phyloP scores from a whole-genome alignment of 345 rosid species.

The Eucalyptus tenuipes region DNA sequence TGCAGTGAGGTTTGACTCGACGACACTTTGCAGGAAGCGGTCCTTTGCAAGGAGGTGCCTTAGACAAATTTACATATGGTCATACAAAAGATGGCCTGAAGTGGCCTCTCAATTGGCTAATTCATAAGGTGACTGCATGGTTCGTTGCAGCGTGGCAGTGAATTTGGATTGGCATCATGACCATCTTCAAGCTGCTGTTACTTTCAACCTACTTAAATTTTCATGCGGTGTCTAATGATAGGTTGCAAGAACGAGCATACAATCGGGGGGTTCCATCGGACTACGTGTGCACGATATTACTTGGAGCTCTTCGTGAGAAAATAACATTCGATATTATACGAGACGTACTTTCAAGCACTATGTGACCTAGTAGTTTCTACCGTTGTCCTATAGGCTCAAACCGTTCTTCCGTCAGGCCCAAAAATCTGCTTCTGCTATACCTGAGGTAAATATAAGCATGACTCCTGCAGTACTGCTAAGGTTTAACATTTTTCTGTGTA shows the following conservation, averaged over 20 bases:
- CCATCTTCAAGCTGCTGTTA: background rate
- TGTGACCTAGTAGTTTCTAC: background rate
- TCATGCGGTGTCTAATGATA: background rate
- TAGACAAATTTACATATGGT: background rate
- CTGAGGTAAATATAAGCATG: background rate
- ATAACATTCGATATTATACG: constrained; percentile 6
- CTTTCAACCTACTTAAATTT: background rate
- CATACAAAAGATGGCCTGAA: background rate
- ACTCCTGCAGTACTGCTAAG: background rate
- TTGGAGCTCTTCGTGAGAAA: constrained; percentile 16
- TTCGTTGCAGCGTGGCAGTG: background rate
- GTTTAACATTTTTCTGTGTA: background rate
- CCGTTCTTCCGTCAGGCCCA: background rate
- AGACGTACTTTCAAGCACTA: background rate
- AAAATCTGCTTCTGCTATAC: background rate
- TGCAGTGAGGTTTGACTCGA: constrained; percentile 29
- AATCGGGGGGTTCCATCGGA: constrained; percentile 52
- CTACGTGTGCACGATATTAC: constrained; percentile 35
- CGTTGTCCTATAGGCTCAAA: background rate
- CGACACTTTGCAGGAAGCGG: background rate
- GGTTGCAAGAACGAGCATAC: constrained; percentile 58
- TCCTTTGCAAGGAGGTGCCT: background rate
- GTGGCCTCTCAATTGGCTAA: background rate
- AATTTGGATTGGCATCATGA: background rate
- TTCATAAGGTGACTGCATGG: background rate